Evolutionary conservation across 2,329 filamentous ascomycete genomes (phyloP).

Genomic region (Huntiella abstrusa): DNA sequence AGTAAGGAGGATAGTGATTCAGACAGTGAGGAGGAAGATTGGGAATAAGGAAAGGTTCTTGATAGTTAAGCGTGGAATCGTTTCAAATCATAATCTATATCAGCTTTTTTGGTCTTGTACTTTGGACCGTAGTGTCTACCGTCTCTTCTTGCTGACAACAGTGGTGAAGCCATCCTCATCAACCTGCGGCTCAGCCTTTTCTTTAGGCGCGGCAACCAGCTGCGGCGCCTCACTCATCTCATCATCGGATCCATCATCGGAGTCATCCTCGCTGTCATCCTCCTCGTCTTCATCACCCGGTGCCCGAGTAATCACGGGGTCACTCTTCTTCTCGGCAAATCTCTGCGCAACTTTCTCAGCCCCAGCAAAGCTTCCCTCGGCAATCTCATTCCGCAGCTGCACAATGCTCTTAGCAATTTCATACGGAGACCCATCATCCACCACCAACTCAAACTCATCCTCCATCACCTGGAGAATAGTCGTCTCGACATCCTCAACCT

Average conservation of each 20-base stretch:
- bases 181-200: conserved; percentile 50
- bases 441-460: conserved; percentile 84
- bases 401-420: conserved; percentile 58
- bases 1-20: conserved; percentile 34
- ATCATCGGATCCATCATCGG: conserved; percentile 30
- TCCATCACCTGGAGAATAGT: conserved; percentile 78
- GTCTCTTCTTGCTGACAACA: conserved; percentile 45
- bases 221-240: conserved; percentile 53
- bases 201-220: conserved; percentile 35
- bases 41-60: conserved; percentile 36
- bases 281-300: conserved; percentile 33
- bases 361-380: conserved; percentile 44
- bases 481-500: conserved; percentile 63
- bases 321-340: conserved; percentile 38
- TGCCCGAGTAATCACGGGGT: conserved; percentile 32
- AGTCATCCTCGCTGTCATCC: conserved; percentile 40
- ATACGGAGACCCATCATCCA: conserved; percentile 74
- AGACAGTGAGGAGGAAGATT: conserved; percentile 47
- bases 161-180: conserved; percentile 71
- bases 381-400: conserved; percentile 43
- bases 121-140: neutral
- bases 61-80: neutral
- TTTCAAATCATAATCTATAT: neutral
- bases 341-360: conserved; percentile 43
- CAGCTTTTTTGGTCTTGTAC: neutral